Percentiles rank a stretch among this genome's conserved stretches.
These are phyloP conservation scores for Lachancea dasiensis DNA, from an alignment of 805 yeast species.

Conservation along the genomic window DNA sequence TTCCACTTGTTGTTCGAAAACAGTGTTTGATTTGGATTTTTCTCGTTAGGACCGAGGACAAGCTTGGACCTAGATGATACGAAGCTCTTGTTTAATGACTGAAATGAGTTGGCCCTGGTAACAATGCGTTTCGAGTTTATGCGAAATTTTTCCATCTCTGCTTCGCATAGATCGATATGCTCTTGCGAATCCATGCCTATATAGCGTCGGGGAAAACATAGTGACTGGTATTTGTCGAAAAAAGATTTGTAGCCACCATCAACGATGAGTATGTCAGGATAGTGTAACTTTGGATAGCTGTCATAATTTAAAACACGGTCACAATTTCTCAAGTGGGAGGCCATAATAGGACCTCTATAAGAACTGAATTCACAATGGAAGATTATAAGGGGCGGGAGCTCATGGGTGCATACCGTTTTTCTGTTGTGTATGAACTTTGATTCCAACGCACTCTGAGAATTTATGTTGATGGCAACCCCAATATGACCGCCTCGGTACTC, in stretches of 20 bases:
- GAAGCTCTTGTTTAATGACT: slow-evolving; percentile 13
- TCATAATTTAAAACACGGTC: slow-evolving; percentile 73
- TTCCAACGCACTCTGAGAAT: slow-evolving; percentile 65
- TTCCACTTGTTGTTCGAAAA: not conserved
- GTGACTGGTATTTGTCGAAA: slow-evolving; percentile 48
- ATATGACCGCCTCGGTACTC: slow-evolving; percentile 94
- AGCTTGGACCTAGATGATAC: not conserved
- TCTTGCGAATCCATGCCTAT: slow-evolving; percentile 66
- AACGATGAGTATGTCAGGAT: slow-evolving; percentile 83
- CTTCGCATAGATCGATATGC: slow-evolving; percentile 38
- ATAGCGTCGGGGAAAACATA: slow-evolving; percentile 74
- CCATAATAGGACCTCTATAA: slow-evolving; percentile 92
- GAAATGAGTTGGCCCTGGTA: slow-evolving; percentile 34
- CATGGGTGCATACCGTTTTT: slow-evolving; percentile 1
- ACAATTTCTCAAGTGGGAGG: slow-evolving; percentile 72
- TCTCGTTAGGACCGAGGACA: too few relatives aligned
- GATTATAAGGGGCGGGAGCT: slow-evolving; percentile 45
- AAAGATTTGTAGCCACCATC: slow-evolving; percentile 90
- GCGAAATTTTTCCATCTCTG: slow-evolving; percentile 48
- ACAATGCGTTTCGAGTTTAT: slow-evolving; percentile 35
- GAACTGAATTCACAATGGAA: slow-evolving; percentile 95
- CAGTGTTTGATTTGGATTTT: not conserved
- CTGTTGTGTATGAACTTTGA: slow-evolving; percentile 38
- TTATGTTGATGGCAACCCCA: slow-evolving; percentile 70
- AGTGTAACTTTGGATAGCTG: slow-evolving; percentile 72